These are phyloP conservation scores for Thalia dealbata DNA, from an alignment of 176 grass and related monocot genomes.

Conservation along the genomic window DNA sequence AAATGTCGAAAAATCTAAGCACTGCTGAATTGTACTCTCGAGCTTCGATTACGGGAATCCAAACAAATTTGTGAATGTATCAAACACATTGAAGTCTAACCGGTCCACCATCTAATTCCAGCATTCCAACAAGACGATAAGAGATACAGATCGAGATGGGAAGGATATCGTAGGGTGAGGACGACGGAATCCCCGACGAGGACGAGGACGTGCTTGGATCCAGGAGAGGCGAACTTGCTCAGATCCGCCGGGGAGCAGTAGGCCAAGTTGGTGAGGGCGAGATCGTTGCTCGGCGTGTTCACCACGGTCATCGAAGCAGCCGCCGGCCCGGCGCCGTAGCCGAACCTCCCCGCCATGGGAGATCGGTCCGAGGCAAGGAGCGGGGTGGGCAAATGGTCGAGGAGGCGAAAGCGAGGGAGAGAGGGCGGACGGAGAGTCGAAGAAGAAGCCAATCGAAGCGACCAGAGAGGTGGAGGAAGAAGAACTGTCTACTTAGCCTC, in stretches of 20 bases:
- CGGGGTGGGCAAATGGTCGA: background rate
- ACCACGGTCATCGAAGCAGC: conserved; percentile 26
- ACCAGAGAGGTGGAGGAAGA: no score
- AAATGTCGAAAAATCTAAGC: background rate
- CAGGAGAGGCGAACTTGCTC: conserved; percentile 39
- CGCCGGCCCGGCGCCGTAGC: conserved; percentile 1
- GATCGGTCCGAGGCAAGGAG: background rate
- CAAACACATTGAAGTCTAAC: background rate
- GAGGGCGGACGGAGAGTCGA: background rate
- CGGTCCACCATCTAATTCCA: background rate
- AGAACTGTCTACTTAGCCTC: no score
- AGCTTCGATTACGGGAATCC: background rate
- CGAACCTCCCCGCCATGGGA: conserved; percentile 25
- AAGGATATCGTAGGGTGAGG: conserved; percentile 97
- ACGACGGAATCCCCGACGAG: conserved; percentile 65
- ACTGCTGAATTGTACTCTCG: background rate
- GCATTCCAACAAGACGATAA: background rate
- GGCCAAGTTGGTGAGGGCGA: conserved; percentile 80
- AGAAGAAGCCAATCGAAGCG: no score
- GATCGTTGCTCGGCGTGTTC: conserved; percentile 84
- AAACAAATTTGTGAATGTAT: background rate
- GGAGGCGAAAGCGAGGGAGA: background rate
- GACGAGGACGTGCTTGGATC: conserved; percentile 31
- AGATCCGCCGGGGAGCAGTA: conserved; percentile 58
- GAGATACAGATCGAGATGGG: conserved; percentile 19